A percentile compares a stretch with the other conserved stretches of the same genome.
phyloP scores from a whole-genome alignment of 202 grass and related monocot species.

The Schoenoplectus triqueter region DNA sequence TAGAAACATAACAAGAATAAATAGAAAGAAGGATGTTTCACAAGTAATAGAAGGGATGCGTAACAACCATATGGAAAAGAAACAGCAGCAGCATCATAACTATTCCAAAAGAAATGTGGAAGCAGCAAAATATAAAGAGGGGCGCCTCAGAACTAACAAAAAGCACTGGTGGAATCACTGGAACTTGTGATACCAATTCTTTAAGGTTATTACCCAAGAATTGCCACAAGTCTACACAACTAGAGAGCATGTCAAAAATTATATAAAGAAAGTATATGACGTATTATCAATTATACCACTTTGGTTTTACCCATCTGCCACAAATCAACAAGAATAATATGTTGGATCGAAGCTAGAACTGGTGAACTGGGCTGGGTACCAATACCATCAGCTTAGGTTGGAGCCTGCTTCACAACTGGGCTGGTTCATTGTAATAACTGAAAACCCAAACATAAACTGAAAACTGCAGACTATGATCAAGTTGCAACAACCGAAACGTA shows the following conservation, averaged over 20 bases:
- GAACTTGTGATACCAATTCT: neutral
- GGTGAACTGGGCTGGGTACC: neutral
- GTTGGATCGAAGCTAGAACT: neutral
- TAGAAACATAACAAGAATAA: no score
- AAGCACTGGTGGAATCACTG: neutral
- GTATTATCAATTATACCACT: conserved; percentile 8
- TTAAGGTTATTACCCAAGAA: neutral
- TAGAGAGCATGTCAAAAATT: neutral
- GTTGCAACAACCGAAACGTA: neutral
- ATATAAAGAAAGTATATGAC: no score
- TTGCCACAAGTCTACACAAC: neutral
- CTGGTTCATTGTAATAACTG: no score
- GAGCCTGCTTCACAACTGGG: neutral
- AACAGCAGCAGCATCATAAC: neutral
- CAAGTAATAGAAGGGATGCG: no score
- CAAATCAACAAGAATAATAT: neutral
- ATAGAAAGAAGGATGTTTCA: neutral
- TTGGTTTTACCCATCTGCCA: neutral
- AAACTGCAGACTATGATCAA: neutral
- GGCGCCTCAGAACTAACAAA: neutral
- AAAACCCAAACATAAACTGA: neutral
- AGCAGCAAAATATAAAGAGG: neutral
- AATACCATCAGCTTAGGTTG: neutral
- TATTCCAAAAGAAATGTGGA: neutral
- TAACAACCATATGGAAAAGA: no score